A percentile compares a stretch with the other conserved stretches of the same genome.
These are phyloP conservation scores for Boletus semigastroideus DNA, from an alignment of 1,284 basidiomycete species.

Conservation along the genomic window DNA sequence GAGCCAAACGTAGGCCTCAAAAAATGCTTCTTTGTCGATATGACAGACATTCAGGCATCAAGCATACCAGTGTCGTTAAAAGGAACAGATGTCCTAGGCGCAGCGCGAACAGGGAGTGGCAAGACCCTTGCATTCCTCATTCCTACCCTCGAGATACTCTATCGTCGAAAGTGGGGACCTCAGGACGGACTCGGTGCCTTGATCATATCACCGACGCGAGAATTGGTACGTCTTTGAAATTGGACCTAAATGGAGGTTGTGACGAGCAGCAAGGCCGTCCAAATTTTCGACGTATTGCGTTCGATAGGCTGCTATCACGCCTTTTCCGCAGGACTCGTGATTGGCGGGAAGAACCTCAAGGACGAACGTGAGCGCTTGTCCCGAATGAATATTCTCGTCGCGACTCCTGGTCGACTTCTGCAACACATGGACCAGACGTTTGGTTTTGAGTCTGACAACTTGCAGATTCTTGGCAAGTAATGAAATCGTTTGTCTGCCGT, in stretches of 20 bases:
- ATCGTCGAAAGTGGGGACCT: conserved; percentile 76
- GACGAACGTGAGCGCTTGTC: conserved; percentile 88
- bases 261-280: conserved; percentile 67
- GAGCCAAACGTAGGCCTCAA: conserved; percentile 60
- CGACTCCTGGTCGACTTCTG: conserved; percentile 91
- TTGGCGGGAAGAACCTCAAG: conserved; percentile 95
- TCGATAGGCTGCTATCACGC: conserved; percentile 89
- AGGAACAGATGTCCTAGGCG: conserved; percentile 72
- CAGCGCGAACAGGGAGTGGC: conserved; percentile 79
- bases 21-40: conserved; percentile 80
- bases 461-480: conserved; percentile 84
- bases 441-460: conserved; percentile 88
- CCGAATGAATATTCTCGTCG: conserved; percentile 97
- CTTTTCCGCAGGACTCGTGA: conserved; percentile 94
- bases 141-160: conserved; percentile 74
- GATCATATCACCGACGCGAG: conserved; percentile 93
- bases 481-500: background rate
- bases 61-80: conserved; percentile 65
- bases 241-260: conserved; percentile 3
- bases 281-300: conserved; percentile 95
- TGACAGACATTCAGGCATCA: conserved; percentile 80
- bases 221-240: conserved; percentile 61
- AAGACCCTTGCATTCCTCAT: conserved; percentile 85
- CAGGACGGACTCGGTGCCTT: conserved; percentile 88
- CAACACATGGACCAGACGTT: conserved; percentile 99